Evolutionary conservation across 2,329 filamentous ascomycete species (phyloP).

Genomic region (Aspergillus brasiliensis): DNA sequence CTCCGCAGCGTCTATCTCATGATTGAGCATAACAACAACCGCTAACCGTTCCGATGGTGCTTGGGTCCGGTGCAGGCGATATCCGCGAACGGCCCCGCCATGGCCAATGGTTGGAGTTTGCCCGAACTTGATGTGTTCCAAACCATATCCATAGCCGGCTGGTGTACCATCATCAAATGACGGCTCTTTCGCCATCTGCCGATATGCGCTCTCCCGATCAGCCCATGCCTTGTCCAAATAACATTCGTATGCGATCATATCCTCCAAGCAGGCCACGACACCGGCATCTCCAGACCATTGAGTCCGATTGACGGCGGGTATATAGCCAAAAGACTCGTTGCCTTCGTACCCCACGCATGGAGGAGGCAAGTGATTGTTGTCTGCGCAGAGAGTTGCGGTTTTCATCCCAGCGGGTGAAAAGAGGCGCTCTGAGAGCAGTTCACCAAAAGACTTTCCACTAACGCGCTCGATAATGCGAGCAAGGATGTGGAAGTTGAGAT

Average conservation of each 20-base stretch:
- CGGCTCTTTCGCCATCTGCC: constrained; percentile 28
- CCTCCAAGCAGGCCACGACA: constrained; percentile 46
- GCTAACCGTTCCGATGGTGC: constrained; percentile 39
- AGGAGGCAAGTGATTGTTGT: constrained; percentile 41
- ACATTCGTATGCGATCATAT: constrained; percentile 52
- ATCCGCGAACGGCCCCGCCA: constrained; percentile 48
- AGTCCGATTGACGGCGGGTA: constrained; percentile 43
- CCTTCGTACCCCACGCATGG: constrained; percentile 51
- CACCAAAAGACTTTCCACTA: constrained; percentile 36
- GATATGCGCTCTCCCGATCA: constrained; percentile 40
- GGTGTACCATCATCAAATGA: constrained; percentile 38
- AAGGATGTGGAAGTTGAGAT: constrained; percentile 48
- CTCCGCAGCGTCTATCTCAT: constrained; percentile 33
- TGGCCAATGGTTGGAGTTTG: constrained; percentile 39
- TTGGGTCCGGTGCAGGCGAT: constrained; percentile 41
- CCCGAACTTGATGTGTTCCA: constrained; percentile 30
- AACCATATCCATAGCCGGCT: constrained; percentile 43
- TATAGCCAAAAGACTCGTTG: constrained; percentile 39
- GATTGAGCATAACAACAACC: constrained; percentile 46
- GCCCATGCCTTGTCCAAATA: constrained; percentile 38
- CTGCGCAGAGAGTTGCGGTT: constrained; percentile 42
- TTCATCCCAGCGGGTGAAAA: constrained; percentile 47
- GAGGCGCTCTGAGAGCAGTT: constrained; percentile 41
- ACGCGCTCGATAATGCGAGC: constrained; percentile 44
- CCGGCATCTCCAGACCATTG: constrained; percentile 53